Evolutionary conservation across 192 early-diverging fungal species (phyloP), one percentile per base, ranked within the genome.

Genomic region (Backusella tarrabulga): DNA sequence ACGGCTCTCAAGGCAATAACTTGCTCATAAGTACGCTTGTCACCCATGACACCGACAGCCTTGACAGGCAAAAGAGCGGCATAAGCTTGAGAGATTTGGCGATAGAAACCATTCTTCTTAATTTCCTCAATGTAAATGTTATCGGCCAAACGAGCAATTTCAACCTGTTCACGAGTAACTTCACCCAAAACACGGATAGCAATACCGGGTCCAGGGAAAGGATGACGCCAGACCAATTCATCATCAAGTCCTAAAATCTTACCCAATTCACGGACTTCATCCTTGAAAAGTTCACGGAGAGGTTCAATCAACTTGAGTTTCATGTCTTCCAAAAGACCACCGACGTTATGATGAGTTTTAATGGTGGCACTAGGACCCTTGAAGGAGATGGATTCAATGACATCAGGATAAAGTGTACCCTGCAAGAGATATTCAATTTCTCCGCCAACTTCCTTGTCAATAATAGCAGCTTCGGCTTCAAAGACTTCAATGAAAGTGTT

Each of bases 311-410:
- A 88, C 89, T 98, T 98, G 71, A 98, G 84, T 71, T 97, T 97
- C 97, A 99, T 98, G 87, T 98, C 90, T 78, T 97, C 95, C 71
- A 96, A 88, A 32, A 98, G 89, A 68, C 98, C 98, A 76, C 98
- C 98, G 60, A 99, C 98, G 80, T 99, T 99, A 88, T 99, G 98
- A 85, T 99, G 98, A 44, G 98, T 97, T 89, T 99, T 99, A 87
- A 99, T 99, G 75, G 96, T 97, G 19, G 96, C 98, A 82, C 92
- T 93, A 36, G 98, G 98, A 15, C 98, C 98, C 94, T 99, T 99
- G 93, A 99, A 99, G 35, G 94, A 96, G 75, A 99, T 94, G 76
- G 92, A 93, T 89, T 99, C 98, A 79, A 99, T 99, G 44, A 99
- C 98, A 88, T 99, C 98, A 71, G 98, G 98, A 81, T 98, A 99